These are phyloP conservation scores for Leucocoprinus birnbaumii DNA, from an alignment of 768 basidiomycete species.

Conservation along the genomic window DNA sequence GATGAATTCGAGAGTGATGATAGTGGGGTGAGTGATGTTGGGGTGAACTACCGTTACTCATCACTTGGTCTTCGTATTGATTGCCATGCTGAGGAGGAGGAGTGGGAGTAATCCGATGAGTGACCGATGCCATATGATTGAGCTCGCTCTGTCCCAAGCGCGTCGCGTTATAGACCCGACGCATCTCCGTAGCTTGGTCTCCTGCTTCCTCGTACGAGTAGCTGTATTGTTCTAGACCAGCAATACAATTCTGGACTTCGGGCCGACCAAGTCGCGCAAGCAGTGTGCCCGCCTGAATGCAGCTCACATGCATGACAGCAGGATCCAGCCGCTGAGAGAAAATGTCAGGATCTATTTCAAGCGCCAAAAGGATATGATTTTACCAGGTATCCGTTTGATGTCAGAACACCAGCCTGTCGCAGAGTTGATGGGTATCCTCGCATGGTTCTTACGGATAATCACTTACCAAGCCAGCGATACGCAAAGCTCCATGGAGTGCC, in stretches of 20 bases:
- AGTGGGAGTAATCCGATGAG: constrained; percentile 31
- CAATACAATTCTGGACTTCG: constrained; percentile 82
- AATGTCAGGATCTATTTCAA: constrained; percentile 5
- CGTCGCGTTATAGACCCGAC: constrained; percentile 43
- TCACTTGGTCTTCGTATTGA: constrained; percentile 11
- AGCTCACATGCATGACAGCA: constrained; percentile 85
- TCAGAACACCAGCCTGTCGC: constrained; percentile 72
- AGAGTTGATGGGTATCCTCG: neutral
- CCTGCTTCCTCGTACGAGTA: constrained; percentile 85
- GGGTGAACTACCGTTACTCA: constrained; percentile 8
- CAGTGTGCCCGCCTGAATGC: constrained; percentile 79
- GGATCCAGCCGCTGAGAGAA: constrained; percentile 68
- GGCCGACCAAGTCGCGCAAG: constrained; percentile 81
- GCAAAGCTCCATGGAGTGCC: constrained; percentile 78
- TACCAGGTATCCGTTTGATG: constrained; percentile 85
- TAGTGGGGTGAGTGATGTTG: constrained; percentile 17
- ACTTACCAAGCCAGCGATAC: constrained; percentile 85
- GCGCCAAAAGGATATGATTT: constrained; percentile 19
- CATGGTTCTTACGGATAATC: constrained; percentile 5
- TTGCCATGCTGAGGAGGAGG: constrained; percentile 15
- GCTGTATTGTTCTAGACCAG: constrained; percentile 85
- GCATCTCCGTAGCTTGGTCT: constrained; percentile 72
- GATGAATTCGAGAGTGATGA: constrained; percentile 1
- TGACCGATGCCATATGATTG: constrained; percentile 43
- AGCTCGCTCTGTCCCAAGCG: constrained; percentile 41